Percentiles rank a stretch among this genome's conserved stretches.
phyloP scores from a whole-genome alignment of 805 yeast genomes.

The Kodamaea sagamina region DNA sequence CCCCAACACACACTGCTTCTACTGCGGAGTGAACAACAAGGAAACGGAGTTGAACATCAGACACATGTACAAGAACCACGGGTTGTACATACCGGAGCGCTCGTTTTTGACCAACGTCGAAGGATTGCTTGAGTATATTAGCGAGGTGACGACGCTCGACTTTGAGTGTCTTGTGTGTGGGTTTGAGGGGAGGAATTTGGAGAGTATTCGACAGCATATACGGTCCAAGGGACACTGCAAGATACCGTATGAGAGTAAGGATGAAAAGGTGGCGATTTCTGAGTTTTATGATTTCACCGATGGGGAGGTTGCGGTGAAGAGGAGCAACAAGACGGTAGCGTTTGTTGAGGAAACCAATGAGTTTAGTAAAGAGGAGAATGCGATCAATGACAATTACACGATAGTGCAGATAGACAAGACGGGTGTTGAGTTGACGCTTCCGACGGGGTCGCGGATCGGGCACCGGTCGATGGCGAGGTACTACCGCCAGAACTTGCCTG shows the following conservation, averaged over 20 bases:
- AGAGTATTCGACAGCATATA: constrained; percentile 47
- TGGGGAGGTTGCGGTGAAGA: constrained; percentile 18
- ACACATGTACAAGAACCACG: constrained; percentile 49
- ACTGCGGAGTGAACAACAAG: constrained; percentile 54
- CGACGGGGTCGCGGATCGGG: constrained; percentile 77
- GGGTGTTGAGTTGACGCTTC: constrained; percentile 69
- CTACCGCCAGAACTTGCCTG: constrained; percentile 59
- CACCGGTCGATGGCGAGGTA: constrained; percentile 76
- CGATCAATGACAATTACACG: constrained; percentile 26
- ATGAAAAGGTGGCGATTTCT: constrained; percentile 35
- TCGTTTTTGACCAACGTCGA: constrained; percentile 37
- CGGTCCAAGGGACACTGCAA: constrained; percentile 46
- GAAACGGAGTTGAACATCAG: constrained; percentile 55
- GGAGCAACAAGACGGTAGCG: constrained; percentile 27
- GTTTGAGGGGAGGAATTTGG: constrained; percentile 42
- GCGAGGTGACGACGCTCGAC: constrained; percentile 40
- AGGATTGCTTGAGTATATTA: constrained; percentile 41
- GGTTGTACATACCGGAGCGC: constrained; percentile 48
- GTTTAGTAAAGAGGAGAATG: constrained; percentile 21
- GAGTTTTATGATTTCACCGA: constrained; percentile 42
- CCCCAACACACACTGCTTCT: constrained; percentile 55
- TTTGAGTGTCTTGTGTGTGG: constrained; percentile 48
- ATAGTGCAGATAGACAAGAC: constrained; percentile 50
- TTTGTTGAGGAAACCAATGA: constrained; percentile 27
- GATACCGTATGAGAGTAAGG: constrained; percentile 46